Evolutionary conservation across 805 yeast species (phyloP).

Genomic region (Diddensiella santjacobensis): DNA sequence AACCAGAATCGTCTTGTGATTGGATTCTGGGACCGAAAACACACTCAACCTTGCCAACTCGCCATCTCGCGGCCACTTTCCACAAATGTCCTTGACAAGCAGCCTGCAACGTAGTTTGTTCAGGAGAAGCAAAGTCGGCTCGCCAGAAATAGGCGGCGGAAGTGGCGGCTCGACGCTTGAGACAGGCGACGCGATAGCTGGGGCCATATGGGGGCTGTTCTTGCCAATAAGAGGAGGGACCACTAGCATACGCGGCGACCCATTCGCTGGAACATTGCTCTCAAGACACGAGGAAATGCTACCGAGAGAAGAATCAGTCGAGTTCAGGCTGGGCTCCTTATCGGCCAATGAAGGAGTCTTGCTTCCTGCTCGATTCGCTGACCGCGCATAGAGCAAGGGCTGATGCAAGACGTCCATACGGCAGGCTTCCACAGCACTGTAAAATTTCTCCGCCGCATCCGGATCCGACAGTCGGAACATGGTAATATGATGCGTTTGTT

Average conservation of each 20-base stretch:
- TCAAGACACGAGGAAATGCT: conserved; percentile 6
- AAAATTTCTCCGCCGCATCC: conserved; percentile 20
- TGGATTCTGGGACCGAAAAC: conserved; percentile 14
- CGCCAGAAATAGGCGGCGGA: background rate
- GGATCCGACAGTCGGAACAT: conserved; percentile 22
- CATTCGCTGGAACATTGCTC: background rate
- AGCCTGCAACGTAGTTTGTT: conserved; percentile 24
- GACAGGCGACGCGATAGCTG: background rate
- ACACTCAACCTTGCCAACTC: conserved; percentile 20
- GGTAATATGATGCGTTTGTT: conserved; percentile 14
- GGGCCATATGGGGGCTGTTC: background rate
- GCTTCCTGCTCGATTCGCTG: background rate
- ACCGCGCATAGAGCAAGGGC: conserved; percentile 17
- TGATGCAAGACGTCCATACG: conserved; percentile 20
- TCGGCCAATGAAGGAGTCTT: conserved; percentile 6
- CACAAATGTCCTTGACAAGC: conserved; percentile 13
- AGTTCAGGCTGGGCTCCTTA: conserved; percentile 17
- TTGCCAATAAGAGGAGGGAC: conserved; percentile 5
- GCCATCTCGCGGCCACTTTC: conserved; percentile 19
- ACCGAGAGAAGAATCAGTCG: conserved; percentile 19
- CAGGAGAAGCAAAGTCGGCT: conserved; percentile 19
- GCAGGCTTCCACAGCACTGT: conserved; percentile 18
- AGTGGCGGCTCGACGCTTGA: background rate
- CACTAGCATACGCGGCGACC: conserved; percentile 4
- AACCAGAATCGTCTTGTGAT: conserved; percentile 15